phyloP scores from a whole-genome alignment of 768 basidiomycete species.

The Pleurotus eryngii region DNA sequence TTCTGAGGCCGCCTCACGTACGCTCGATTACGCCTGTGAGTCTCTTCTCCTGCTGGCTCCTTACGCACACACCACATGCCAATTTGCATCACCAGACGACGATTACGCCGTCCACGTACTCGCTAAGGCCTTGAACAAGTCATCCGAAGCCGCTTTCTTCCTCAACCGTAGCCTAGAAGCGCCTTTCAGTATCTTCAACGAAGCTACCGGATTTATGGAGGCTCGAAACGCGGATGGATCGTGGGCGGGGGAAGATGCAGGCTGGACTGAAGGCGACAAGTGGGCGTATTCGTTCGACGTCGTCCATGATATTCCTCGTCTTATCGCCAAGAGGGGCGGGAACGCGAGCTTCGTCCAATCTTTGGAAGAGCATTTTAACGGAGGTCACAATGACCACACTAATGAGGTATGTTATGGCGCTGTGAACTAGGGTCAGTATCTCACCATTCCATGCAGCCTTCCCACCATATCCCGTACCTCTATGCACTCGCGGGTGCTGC shows the following conservation, averaged over 20 bases:
- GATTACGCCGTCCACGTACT: conserved; percentile 70
- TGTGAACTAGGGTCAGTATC: background rate
- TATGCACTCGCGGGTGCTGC: conserved; percentile 72
- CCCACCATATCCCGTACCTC: conserved; percentile 82
- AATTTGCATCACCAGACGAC: conserved; percentile 46
- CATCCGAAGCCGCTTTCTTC: conserved; percentile 43
- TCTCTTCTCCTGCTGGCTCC: conserved; percentile 1
- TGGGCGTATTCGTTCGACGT: conserved; percentile 65
- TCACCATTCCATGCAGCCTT: conserved; percentile 46
- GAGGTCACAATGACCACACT: conserved; percentile 66
- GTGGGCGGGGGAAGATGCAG: conserved; percentile 67
- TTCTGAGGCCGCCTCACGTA: conserved; percentile 75
- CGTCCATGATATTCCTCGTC: conserved; percentile 48
- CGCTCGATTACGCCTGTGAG: conserved; percentile 74
- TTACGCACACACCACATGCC: background rate
- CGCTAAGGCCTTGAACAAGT: conserved; percentile 49
- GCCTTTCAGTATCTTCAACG: conserved; percentile 66
- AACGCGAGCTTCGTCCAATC: conserved; percentile 44
- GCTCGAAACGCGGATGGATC: conserved; percentile 62
- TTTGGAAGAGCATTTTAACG: conserved; percentile 30
- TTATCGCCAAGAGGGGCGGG: conserved; percentile 48
- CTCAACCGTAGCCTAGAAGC: conserved; percentile 48
- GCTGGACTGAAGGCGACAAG: conserved; percentile 81
- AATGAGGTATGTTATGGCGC: conserved; percentile 53
- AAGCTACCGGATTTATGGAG: conserved; percentile 75